These are phyloP conservation scores for Geranium brycei DNA, from an alignment of 345 rosid genomes.

Conservation along the genomic window DNA sequence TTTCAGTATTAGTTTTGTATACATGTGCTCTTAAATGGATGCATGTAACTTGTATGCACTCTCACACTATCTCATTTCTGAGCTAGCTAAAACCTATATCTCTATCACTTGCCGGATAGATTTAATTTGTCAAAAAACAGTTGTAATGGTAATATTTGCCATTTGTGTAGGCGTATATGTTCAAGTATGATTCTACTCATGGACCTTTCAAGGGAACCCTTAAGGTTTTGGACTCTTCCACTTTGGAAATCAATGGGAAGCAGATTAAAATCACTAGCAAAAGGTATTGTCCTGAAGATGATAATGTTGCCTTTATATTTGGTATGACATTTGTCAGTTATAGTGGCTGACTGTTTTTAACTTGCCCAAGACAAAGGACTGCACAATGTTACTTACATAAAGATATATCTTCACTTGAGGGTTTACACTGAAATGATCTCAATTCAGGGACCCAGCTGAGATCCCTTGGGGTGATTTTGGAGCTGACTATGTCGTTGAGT, in stretches of 20 bases:
- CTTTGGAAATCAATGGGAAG: conserved; percentile 85
- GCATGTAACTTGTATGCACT: no score
- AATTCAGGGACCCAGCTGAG: conserved; percentile 26
- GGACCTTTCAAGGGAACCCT: conserved; percentile 66
- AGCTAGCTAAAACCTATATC: no score
- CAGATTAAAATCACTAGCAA: conserved; percentile 53
- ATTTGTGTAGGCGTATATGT: conserved; percentile 77
- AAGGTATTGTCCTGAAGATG: conserved; percentile 31
- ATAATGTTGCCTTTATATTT: not conserved
- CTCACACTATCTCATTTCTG: no score
- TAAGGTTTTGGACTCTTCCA: conserved; percentile 65
- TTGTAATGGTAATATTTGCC: not conserved
- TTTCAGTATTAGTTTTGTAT: no score
- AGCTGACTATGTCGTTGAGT: conserved; percentile 30
- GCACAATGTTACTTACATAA: not conserved
- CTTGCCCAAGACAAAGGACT: not conserved
- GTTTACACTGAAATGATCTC: not conserved
- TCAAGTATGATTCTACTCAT: conserved; percentile 95
- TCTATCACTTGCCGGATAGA: no score
- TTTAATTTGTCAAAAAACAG: not conserved
- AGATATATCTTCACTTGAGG: no score
- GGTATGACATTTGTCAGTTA: not conserved
- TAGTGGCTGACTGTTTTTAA: not conserved
- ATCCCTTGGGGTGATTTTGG: conserved; percentile 37
- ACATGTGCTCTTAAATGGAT: no score